These are phyloP conservation scores for Didymella arachidicola DNA, from an alignment of 2,329 filamentous ascomycete genomes.

Conservation along the genomic window DNA sequence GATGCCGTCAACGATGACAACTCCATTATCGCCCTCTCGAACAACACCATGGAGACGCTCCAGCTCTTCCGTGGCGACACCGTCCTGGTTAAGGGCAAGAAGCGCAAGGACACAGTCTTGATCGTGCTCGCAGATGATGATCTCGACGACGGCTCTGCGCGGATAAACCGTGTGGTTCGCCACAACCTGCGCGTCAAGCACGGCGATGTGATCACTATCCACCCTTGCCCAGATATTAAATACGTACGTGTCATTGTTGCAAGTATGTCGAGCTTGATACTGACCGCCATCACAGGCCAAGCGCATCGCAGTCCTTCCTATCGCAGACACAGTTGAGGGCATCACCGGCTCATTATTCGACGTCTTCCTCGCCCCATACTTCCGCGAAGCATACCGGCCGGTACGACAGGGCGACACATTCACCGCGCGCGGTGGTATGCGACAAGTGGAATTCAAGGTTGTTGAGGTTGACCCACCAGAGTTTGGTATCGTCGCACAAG, in stretches of 20 bases:
- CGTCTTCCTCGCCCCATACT: constrained; percentile 98
- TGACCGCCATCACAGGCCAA: constrained; percentile 73
- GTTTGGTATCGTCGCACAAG: constrained; percentile 98
- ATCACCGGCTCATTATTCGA: constrained; percentile 98
- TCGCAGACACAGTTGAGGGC: constrained; percentile 97
- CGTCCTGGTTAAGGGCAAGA: constrained; percentile 98
- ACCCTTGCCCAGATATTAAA: constrained; percentile 99
- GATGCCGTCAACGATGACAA: constrained; percentile 99
- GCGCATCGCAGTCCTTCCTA: constrained; percentile 96
- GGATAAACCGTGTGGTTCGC: constrained; percentile 97
- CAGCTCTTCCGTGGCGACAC: constrained; percentile 99
- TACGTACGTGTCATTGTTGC: constrained; percentile 71
- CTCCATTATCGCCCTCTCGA: constrained; percentile 97
- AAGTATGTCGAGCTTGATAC: constrained; percentile 7
- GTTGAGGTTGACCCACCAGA: constrained; percentile 98
- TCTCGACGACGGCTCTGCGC: constrained; percentile 93
- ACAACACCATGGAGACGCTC: constrained; percentile 98
- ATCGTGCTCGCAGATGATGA: constrained; percentile 98
- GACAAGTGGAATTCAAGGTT: constrained; percentile 99
- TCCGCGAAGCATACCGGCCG: constrained; percentile 97
- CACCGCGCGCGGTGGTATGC: constrained; percentile 96
- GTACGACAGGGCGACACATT: constrained; percentile 98
- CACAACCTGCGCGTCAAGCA: constrained; percentile 99
- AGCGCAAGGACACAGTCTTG: constrained; percentile 98
- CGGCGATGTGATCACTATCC: constrained; percentile 95